These are phyloP conservation scores for Epichloe aotearoae DNA, from an alignment of 2,329 filamentous ascomycete genomes.

Conservation along the genomic window DNA sequence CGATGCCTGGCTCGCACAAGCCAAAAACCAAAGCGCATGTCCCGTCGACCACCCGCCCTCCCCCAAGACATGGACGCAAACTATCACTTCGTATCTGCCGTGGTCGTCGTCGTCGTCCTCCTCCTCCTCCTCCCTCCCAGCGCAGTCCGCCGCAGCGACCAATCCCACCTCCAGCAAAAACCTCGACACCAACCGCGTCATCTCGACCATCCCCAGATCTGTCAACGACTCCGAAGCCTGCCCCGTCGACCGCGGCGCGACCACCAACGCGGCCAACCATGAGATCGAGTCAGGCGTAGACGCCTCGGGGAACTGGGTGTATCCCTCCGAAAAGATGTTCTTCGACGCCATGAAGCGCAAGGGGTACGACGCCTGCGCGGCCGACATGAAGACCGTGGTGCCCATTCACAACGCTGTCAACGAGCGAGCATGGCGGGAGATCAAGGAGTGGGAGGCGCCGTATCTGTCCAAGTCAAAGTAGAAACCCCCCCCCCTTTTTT, in stretches of 20 bases:
- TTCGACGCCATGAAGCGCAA: conserved; percentile 95
- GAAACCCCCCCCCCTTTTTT: conserved; percentile 8
- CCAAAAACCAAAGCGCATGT: conserved; percentile 22
- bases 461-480: conserved; percentile 45
- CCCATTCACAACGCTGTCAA: conserved; percentile 98
- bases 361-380: conserved; percentile 51
- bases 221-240: conserved; percentile 21
- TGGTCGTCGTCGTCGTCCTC: conserved; percentile 21
- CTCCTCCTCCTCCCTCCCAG: conserved; percentile 9
- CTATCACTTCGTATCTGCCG: conserved; percentile 27
- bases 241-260: conserved; percentile 27
- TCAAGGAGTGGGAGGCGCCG: conserved; percentile 73
- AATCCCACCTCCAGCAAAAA: conserved; percentile 7
- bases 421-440: conserved; percentile 89
- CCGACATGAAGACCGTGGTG: conserved; percentile 83
- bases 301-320: conserved; percentile 82
- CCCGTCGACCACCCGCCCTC: conserved; percentile 22
- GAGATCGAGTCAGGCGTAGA: conserved; percentile 68
- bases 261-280: conserved; percentile 62
- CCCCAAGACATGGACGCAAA: conserved; percentile 29
- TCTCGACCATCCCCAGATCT: conserved; percentile 68
- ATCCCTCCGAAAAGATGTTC: conserved; percentile 94
- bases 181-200: conserved; percentile 55
- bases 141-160: conserved; percentile 8
- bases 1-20: conserved; percentile 71